Base-by-base conservation (phyloP, 805 yeast species). In the Priceomyces castillae region DNA sequence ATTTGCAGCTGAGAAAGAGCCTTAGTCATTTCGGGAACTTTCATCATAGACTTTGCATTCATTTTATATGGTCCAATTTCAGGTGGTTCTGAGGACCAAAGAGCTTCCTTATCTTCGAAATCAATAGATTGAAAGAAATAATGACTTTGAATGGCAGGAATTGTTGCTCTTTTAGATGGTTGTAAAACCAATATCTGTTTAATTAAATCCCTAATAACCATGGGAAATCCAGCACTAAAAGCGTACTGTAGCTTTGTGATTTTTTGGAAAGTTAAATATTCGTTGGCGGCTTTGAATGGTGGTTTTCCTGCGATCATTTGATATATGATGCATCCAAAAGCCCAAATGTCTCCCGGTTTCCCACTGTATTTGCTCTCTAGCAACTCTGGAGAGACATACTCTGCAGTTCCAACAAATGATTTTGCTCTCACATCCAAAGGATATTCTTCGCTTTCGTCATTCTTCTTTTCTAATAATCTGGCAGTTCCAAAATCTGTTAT, bases 401-500 rank as follows among this genome's bases (percentile, higher is more conserved):
- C 92, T 0, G 92, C 92, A 0, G 92, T 86, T 3, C 95, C 95
- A 22, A 86, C 95, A 65, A 86, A 86, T 0, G 94, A 86, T 50
- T 78, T 82, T 4, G 94, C 90, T 53, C 81, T 73, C 1, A 81
- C 79, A 53, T 84, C 84, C 12, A 74, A 56, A 7, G 90, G 90
- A 55, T 80, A 85, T 7, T 64, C 67, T 30, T 77, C 81, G n/a
- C 72, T 64, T 15, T 58, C 65, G 42, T 56, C 70, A 18, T 69
- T 70, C 26, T 67, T 67, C 44, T 69, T 67, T n/a, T 84, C 87
- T 22, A 86, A 61, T 37, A 86, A 63, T 52, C 83, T 81, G 0
- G 95, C 95, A 0, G 95, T 86, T 19, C 95, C 95, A 60, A 86
- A 86, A 65, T 86, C 95, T 1, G 95, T 86, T 30, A 86, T 73